Percentiles rank a stretch among this genome's conserved stretches.
phyloP scores from a whole-genome alignment of 2,329 filamentous ascomycete species.

The Daldinia sp. region DNA sequence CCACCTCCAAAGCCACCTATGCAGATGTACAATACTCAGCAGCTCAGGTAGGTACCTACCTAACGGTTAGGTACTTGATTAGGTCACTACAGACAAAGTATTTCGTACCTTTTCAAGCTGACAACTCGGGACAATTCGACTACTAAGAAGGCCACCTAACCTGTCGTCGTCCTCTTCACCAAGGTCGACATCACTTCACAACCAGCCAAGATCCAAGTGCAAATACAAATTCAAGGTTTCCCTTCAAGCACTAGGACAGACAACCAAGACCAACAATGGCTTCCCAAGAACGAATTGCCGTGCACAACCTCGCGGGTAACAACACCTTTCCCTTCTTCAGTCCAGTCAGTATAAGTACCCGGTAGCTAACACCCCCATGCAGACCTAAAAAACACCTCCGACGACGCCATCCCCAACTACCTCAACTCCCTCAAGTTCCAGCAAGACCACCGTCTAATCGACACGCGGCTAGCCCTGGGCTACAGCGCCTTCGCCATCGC shows the following conservation, averaged over 20 bases:
- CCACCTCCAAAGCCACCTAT: conserved; percentile 19
- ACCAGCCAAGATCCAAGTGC: neutral
- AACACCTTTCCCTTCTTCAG: conserved; percentile 9
- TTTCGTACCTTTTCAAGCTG: neutral
- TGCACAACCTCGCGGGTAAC: conserved; percentile 72
- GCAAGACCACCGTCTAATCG: conserved; percentile 81
- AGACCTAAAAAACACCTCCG: conserved; percentile 97
- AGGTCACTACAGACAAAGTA: neutral
- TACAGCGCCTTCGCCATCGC: conserved; percentile 83
- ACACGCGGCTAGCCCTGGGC: conserved; percentile 83
- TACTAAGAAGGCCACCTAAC: conserved; percentile 26
- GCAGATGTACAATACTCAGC: neutral
- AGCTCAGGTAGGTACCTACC: neutral
- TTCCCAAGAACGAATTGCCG: conserved; percentile 65
- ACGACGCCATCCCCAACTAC: conserved; percentile 94
- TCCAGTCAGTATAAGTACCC: too few relatives aligned
- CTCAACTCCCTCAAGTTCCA: conserved; percentile 86
- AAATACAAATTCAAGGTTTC: neutral
- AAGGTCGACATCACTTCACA: neutral
- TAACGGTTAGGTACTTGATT: neutral
- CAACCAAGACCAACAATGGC: conserved; percentile 48
- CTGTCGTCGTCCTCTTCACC: conserved; percentile 2
- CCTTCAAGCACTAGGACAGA: neutral
- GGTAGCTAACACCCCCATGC: conserved; percentile 12
- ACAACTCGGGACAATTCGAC: neutral